Conservation (phyloP, 2,329 filamentous ascomycete species). For the Penicillium frequentans region DNA sequence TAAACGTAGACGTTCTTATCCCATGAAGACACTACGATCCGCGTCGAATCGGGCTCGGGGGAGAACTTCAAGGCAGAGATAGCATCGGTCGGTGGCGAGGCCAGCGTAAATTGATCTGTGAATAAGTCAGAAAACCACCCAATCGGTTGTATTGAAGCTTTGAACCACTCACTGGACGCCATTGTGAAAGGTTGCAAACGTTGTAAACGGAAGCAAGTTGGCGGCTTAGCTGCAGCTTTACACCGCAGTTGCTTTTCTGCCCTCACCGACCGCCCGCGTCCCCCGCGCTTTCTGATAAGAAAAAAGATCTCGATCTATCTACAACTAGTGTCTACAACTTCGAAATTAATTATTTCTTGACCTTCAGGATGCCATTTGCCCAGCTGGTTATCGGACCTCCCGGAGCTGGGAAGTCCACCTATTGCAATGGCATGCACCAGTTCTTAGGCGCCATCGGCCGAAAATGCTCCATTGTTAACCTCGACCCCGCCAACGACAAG, state of each 20-base stretch:
- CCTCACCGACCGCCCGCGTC: constrained; percentile 29
- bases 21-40: constrained; percentile 91
- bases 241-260: constrained; percentile 35
- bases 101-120: constrained; percentile 74
- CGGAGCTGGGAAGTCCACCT: constrained; percentile 93
- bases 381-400: constrained; percentile 93
- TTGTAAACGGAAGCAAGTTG: constrained; percentile 9
- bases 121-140: constrained; percentile 1
- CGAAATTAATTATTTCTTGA: not conserved
- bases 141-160: not conserved
- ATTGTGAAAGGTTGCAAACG: constrained; percentile 3
- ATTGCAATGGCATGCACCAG: constrained; percentile 98
- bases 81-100: constrained; percentile 78
- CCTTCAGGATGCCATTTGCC: constrained; percentile 54
- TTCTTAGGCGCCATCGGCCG: constrained; percentile 95
- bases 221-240: constrained; percentile 6
- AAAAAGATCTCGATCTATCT: constrained; percentile 9
- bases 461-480: constrained; percentile 91
- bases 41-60: constrained; percentile 68
- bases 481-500: constrained; percentile 94
- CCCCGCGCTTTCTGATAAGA: constrained; percentile 26
- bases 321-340: not conserved
- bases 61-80: constrained; percentile 87
- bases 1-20: constrained; percentile 90
- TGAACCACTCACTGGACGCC: constrained; percentile 40